These are phyloP conservation scores for Lachnellula willkommii DNA, from an alignment of 2,329 filamentous ascomycete genomes.

Conservation along the genomic window DNA sequence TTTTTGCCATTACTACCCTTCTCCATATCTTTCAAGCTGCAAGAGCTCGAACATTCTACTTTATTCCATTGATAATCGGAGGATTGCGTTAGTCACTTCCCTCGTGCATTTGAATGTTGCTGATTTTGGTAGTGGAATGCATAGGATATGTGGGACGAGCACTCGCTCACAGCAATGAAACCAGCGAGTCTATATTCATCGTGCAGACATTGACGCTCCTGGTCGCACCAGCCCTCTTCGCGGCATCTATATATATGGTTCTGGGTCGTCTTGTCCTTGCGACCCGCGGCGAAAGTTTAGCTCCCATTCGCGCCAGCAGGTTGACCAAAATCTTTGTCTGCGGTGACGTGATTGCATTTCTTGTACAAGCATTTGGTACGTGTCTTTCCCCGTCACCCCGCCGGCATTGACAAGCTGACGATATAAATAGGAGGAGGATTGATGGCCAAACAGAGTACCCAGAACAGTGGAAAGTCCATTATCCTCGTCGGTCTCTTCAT, in stretches of 20 bases:
- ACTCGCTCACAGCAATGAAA: conserved; percentile 20
- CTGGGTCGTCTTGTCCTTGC: conserved; percentile 36
- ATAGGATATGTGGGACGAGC: conserved; percentile 35
- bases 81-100: conserved; percentile 25
- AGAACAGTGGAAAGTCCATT: conserved; percentile 34
- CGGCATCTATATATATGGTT: conserved; percentile 38
- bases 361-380: conserved; percentile 36
- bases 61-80: conserved; percentile 33
- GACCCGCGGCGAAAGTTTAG: conserved; percentile 33
- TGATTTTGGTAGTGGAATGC: conserved; percentile 34
- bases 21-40: conserved; percentile 30
- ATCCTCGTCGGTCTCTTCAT: conserved; percentile 44
- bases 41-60: conserved; percentile 33
- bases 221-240: conserved; percentile 37
- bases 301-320: conserved; percentile 32
- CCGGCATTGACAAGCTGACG: neutral
- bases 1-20: conserved; percentile 29
- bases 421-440: conserved; percentile 18
- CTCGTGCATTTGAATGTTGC: conserved; percentile 3
- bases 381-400: conserved; percentile 16
- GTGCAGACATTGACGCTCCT: conserved; percentile 36
- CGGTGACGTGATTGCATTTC: conserved; percentile 41
- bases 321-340: conserved; percentile 42
- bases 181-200: conserved; percentile 31
- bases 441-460: conserved; percentile 19